Percentiles rank a stretch among this genome's conserved stretches.
Evolutionary conservation across 768 basidiomycete species (phyloP).

Genomic region (Panaeolus papilionaceus): DNA sequence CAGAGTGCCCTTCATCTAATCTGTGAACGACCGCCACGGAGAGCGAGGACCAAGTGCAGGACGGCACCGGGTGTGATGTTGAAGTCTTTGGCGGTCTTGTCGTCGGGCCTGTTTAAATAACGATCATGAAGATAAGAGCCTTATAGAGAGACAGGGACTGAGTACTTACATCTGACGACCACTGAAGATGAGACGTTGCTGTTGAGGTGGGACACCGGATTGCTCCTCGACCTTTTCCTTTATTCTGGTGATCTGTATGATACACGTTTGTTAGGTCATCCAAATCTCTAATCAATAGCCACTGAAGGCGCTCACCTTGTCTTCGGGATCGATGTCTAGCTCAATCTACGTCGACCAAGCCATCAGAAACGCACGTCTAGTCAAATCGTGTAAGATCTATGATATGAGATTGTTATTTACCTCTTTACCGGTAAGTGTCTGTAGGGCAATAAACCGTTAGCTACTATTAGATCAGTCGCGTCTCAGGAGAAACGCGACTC

Average conservation of each 20-base stretch:
- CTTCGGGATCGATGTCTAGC: conserved; percentile 90
- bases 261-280: background rate
- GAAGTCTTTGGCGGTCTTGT: conserved; percentile 86
- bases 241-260: conserved; percentile 81
- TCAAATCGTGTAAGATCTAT: background rate
- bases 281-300: background rate
- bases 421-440: conserved; percentile 99
- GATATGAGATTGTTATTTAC: conserved; percentile 43
- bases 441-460: conserved; percentile 8
- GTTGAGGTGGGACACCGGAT: conserved; percentile 95
- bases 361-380: background rate
- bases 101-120: conserved; percentile 73
- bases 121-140: conserved; percentile 10
- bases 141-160: conserved; percentile 2
- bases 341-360: conserved; percentile 68
- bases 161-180: conserved; percentile 89
- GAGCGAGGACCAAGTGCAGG: conserved; percentile 93
- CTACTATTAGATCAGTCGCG: conserved; percentile 16
- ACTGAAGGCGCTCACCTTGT: conserved; percentile 58
- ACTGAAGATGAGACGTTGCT: conserved; percentile 92
- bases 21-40: conserved; percentile 80
- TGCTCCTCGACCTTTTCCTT: conserved; percentile 99
- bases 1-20: background rate
- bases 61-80: conserved; percentile 86
- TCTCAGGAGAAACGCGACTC: background rate